A percentile compares a stretch with the other conserved stretches of the same genome.
Conservation (phyloP, 2,329 filamentous ascomycete genomes). For the Thielaviopsis populi region DNA sequence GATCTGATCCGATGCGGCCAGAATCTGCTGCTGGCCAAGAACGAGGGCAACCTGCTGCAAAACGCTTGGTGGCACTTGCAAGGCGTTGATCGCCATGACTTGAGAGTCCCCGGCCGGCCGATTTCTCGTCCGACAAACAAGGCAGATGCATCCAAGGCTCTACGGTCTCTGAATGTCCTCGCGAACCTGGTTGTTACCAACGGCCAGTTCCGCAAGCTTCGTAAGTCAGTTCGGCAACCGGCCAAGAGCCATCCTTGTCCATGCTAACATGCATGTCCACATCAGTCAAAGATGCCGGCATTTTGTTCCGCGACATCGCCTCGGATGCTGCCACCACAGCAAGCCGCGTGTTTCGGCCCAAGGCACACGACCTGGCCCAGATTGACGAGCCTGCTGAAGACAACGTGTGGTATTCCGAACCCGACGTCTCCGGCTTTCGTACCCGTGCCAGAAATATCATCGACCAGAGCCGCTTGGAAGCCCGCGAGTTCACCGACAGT, state of each 20-base stretch:
- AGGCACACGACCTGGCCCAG: slow-evolving; percentile 57
- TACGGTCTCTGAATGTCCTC: slow-evolving; percentile 74
- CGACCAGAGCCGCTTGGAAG: slow-evolving; percentile 45
- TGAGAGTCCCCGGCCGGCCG: slow-evolving; percentile 48
- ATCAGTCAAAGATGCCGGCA: slow-evolving; percentile 57
- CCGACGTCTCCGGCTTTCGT: slow-evolving; percentile 55
- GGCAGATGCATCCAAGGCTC: slow-evolving; percentile 68
- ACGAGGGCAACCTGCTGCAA: slow-evolving; percentile 83
- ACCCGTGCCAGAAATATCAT: slow-evolving; percentile 54
- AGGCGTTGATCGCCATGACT: slow-evolving; percentile 49
- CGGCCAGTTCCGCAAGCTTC: slow-evolving; percentile 83
- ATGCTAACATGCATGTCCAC: slow-evolving; percentile 13
- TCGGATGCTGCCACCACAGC: slow-evolving; percentile 76
- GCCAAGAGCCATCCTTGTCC: neutral
- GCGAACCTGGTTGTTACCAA: slow-evolving; percentile 87
- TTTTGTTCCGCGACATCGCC: slow-evolving; percentile 77
- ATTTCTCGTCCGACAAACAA: slow-evolving; percentile 61
- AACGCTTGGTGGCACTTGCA: slow-evolving; percentile 95
- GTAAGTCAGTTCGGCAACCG: slow-evolving; percentile 36
- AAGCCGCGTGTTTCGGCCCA: slow-evolving; percentile 59
- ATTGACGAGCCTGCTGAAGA: slow-evolving; percentile 77
- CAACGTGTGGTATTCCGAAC: slow-evolving; percentile 85
- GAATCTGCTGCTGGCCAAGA: slow-evolving; percentile 76
- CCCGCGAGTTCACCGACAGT: slow-evolving; percentile 42
- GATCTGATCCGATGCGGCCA: slow-evolving; percentile 76